Conservation (phyloP, 2,329 filamentous ascomycete genomes). For the Teratosphaeria epicoccoides region DNA sequence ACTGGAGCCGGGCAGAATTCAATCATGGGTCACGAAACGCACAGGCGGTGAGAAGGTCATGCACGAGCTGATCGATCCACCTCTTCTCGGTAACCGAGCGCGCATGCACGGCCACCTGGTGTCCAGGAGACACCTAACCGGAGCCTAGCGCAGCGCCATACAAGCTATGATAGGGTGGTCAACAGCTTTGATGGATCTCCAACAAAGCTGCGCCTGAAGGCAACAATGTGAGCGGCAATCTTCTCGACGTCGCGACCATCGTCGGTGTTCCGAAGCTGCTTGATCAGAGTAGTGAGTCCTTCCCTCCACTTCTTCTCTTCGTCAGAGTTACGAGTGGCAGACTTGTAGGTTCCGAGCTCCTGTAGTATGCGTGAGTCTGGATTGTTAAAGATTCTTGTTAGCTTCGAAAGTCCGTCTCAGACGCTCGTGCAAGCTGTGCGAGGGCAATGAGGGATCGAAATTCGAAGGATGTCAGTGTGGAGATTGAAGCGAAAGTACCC, state of each 20-base stretch:
- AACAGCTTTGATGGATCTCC: conserved; percentile 49
- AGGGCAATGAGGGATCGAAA: neutral
- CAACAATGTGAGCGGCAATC: conserved; percentile 57
- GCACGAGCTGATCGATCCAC: neutral
- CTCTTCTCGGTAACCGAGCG: neutral
- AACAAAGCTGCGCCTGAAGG: conserved; percentile 55
- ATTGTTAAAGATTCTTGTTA: conserved; percentile 22
- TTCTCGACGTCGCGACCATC: conserved; percentile 52
- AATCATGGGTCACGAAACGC: neutral
- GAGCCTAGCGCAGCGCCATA: neutral
- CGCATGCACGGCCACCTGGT: neutral
- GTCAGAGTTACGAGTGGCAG: conserved; percentile 16
- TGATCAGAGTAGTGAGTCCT: conserved; percentile 52
- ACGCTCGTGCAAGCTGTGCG: neutral
- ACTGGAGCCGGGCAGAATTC: neutral
- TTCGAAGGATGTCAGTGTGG: neutral
- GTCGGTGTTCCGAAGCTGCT: conserved; percentile 48
- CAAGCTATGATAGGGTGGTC: neutral
- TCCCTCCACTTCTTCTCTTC: conserved; percentile 41
- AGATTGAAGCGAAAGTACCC: conserved; percentile 38
- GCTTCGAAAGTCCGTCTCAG: conserved; percentile 6
- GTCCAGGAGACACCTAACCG: neutral
- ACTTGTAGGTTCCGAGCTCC: conserved; percentile 17
- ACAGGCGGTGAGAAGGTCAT: neutral
- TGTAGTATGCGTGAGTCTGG: conserved; percentile 24